Percentiles rank a stretch among this genome's conserved stretches.
Conservation (phyloP, 2,329 filamentous ascomycete genomes). For the Graphiopsis chlorocephala region DNA sequence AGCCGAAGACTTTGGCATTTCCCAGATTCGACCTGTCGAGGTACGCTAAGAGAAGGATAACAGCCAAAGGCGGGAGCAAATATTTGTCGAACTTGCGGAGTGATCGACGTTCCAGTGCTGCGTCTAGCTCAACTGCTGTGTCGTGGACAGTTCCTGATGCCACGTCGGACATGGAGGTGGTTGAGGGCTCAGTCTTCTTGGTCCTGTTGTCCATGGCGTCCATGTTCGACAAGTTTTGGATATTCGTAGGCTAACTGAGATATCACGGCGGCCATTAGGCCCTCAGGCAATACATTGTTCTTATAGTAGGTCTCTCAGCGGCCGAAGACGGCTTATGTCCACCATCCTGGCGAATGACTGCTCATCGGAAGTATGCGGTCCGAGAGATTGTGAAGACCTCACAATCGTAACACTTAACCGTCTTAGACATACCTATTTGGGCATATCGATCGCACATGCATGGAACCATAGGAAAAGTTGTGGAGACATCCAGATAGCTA, state of each 20-base stretch:
- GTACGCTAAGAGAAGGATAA: constrained; percentile 21
- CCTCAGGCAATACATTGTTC: background rate
- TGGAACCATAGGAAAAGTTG: background rate
- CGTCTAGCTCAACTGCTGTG: constrained; percentile 1
- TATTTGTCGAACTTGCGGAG: constrained; percentile 22
- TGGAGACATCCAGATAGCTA: background rate
- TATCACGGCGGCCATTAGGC: background rate
- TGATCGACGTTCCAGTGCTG: constrained; percentile 16
- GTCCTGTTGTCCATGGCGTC: background rate
- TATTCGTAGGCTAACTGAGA: background rate
- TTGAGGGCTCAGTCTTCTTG: background rate
- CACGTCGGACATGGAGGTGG: background rate
- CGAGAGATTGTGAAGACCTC: background rate
- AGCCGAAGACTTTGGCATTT: constrained; percentile 23
- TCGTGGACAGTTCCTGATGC: background rate
- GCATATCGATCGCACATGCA: background rate
- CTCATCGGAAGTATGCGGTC: background rate
- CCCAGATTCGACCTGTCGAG: constrained; percentile 23
- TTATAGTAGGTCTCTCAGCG: background rate
- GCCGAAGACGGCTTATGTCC: background rate
- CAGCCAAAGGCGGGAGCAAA: constrained; percentile 20
- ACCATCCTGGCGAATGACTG: background rate
- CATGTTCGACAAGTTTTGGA: background rate
- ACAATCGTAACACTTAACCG: background rate
- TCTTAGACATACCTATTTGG: background rate